Evolutionary conservation across 2,329 filamentous ascomycete genomes (phyloP).

Genomic region (Monosporascus sp.): DNA sequence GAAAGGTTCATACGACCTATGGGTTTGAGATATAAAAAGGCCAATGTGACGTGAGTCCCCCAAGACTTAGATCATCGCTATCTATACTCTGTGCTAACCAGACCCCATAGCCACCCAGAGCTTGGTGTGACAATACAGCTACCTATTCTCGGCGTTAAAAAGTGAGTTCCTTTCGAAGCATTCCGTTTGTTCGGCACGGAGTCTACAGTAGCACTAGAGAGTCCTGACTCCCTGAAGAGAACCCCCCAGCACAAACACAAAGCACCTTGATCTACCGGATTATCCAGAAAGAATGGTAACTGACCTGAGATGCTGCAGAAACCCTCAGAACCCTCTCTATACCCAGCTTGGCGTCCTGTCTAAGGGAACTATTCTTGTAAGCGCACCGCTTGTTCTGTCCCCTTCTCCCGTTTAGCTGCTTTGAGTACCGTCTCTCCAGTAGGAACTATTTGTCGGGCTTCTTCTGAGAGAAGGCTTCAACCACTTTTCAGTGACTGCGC

Average conservation of each 20-base stretch:
- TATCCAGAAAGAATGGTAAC: no score
- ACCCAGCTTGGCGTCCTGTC: constrained; percentile 88
- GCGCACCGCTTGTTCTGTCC: background rate
- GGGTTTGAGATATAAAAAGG: constrained; percentile 75
- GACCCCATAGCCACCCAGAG: constrained; percentile 60
- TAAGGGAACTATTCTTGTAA: constrained; percentile 62
- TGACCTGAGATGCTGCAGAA: constrained; percentile 50
- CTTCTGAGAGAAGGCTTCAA: background rate
- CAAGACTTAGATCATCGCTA: constrained; percentile 20
- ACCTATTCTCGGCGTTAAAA: constrained; percentile 64
- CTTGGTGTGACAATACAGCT: constrained; percentile 84
- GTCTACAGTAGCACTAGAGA: no score
- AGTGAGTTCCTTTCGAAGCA: constrained; percentile 38
- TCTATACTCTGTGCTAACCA: constrained; percentile 39
- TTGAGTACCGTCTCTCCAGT: background rate
- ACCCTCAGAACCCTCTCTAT: constrained; percentile 81
- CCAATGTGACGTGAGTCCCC: constrained; percentile 49
- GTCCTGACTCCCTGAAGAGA: no score
- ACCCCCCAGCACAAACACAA: constrained; percentile 53
- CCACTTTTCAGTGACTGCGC: background rate
- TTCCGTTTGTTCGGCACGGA: no score
- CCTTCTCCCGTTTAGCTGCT: no score
- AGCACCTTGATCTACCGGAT: no score
- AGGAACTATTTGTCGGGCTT: no score
- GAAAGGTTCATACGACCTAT: constrained; percentile 68